Evolutionary conservation across 768 basidiomycete species (phyloP).

Genomic region (Suillus subalutaceus): DNA sequence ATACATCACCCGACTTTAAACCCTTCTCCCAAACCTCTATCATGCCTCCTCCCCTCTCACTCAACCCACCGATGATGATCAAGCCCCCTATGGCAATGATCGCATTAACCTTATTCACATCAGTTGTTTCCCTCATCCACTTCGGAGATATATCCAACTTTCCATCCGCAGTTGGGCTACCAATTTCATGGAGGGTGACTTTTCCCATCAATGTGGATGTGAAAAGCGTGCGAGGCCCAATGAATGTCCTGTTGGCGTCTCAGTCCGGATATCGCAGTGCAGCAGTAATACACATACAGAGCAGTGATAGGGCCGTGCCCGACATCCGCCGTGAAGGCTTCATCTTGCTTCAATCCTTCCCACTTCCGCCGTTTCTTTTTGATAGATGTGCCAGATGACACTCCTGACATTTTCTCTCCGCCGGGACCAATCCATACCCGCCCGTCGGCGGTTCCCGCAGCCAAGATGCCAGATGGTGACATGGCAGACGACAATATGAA

Average conservation of each 20-base stretch:
- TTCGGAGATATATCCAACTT: constrained; percentile 43
- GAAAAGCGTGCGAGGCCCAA: constrained; percentile 47
- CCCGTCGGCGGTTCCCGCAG: constrained; percentile 78
- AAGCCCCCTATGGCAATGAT: constrained; percentile 50
- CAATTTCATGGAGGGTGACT: constrained; percentile 52
- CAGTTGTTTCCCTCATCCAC: constrained; percentile 49
- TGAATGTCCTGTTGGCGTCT: constrained; percentile 47
- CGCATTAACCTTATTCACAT: constrained; percentile 67
- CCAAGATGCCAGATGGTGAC: constrained; percentile 60
- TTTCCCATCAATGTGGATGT: constrained; percentile 68
- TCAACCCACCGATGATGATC: constrained; percentile 66
- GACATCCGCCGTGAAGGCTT: constrained; percentile 49
- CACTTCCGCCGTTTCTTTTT: constrained; percentile 69
- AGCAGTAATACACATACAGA: constrained; percentile 48
- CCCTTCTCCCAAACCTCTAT: constrained; percentile 63
- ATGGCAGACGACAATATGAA: constrained; percentile 70
- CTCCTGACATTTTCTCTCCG: constrained; percentile 50
- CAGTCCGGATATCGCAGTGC: constrained; percentile 9
- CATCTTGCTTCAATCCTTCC: constrained; percentile 63
- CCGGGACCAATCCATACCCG: constrained; percentile 69
- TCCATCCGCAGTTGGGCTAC: constrained; percentile 39
- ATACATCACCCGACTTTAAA: not conserved
- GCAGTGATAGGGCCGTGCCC: constrained; percentile 39
- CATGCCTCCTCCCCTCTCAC: constrained; percentile 56
- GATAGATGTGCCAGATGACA: constrained; percentile 16